Conservation (phyloP, 2,329 filamentous ascomycete genomes). For the Aspergillus sojae region DNA sequence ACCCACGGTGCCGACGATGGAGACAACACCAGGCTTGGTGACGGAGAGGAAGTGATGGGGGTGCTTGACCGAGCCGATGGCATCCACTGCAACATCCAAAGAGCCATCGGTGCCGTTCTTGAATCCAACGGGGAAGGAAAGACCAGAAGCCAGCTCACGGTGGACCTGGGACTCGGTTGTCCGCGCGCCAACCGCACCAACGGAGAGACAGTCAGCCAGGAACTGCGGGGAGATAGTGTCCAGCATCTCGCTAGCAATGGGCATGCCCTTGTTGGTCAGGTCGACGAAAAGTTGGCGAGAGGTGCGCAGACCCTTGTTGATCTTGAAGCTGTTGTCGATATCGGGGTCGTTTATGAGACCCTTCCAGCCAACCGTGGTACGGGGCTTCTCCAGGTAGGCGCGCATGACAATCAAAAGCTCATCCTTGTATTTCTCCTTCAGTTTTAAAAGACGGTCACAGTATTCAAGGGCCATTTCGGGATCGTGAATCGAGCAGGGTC, state of each 20-base stretch:
- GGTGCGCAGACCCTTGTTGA: constrained; percentile 92
- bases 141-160: constrained; percentile 87
- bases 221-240: constrained; percentile 98
- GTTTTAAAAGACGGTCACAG: constrained; percentile 76
- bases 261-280: constrained; percentile 89
- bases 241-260: constrained; percentile 94
- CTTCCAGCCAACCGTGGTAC: constrained; percentile 98
- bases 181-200: constrained; percentile 91
- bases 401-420: constrained; percentile 97
- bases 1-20: constrained; percentile 90
- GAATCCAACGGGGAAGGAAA: constrained; percentile 98
- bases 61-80: constrained; percentile 87
- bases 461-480: constrained; percentile 88
- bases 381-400: constrained; percentile 96
- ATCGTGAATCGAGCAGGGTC: constrained; percentile 97
- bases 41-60: constrained; percentile 97
- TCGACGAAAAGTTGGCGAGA: constrained; percentile 92
- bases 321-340: constrained; percentile 97
- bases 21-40: constrained; percentile 92
- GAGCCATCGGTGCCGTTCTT: constrained; percentile 98
- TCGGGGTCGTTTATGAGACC: constrained; percentile 98
- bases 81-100: constrained; percentile 87
- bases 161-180: constrained; percentile 97
- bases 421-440: constrained; percentile 85
- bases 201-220: constrained; percentile 85